Base-by-base conservation (phyloP, 2,329 filamentous ascomycete genomes). In the Fusarium subglutinans region DNA sequence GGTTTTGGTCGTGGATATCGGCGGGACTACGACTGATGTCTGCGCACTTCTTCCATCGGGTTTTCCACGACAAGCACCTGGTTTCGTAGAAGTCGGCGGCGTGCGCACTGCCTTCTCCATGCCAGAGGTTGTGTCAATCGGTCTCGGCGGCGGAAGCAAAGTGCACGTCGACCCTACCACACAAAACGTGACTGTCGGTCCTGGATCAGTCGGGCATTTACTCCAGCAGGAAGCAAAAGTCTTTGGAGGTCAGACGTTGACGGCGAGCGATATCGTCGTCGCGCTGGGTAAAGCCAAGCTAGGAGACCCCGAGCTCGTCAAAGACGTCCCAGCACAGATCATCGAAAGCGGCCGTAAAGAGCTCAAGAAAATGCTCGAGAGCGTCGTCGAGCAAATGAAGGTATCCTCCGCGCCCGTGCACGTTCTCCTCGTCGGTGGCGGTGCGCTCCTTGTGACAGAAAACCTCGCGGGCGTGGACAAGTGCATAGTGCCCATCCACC, bases 11-110 rank as follows among this genome's bases (percentile, higher is more conserved):
- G 84, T 90, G 5, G 89, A 91, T 73, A 86, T 91, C 35, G 89
- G 90, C 13, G 89, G 89, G 22, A 91, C 90, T 0, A 91, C 89
- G 0, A 89, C 88, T 5, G 90, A 91, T 77, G 86, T 90, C 14
- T 89, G 89, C 33, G 83, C 88, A 1, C 79, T 91, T 5, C 81
- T 90, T 3, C 86, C 88, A 1, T 89, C 86, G 6, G 90, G 90
- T 0, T 90, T 90, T 53, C 90, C 90, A 0, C 84, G 89, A 26
- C 89, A 90, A 70, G 88, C 90, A 8, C 85, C 88, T 0, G 87
- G 87, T 1, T 90, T 88, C 60, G 87, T 88, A 15, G 87, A 89
- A 62, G 83, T 91, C 9, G 88, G 86, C 5, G 89, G 89, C 3
- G 88, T 91, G 0, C 82, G 88, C 20, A 90, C 89, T 45, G 89